Base-by-base conservation (phyloP, 176 grass and related monocot genomes). In the Cenchrus purpureus region DNA sequence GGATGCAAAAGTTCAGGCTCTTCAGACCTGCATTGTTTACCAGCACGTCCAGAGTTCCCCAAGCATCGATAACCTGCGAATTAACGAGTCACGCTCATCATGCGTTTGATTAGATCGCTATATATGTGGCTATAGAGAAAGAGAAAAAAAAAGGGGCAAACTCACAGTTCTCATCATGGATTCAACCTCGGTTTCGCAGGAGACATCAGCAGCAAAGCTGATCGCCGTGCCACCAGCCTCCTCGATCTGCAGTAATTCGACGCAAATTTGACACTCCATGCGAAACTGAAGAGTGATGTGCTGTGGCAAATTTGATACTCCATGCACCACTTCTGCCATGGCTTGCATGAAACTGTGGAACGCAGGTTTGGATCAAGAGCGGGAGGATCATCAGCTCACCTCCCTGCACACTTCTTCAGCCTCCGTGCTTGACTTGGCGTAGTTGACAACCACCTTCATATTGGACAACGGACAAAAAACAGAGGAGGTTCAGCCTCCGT, bases 351-450 rank as follows among this genome's bases (percentile, higher is more conserved):
- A 61, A 25, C 12, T 45, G 74, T 62, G 37, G 0, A 77, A n/a
- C 32, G 45, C 11, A 40, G 12, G 16, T 11, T 11, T 12, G 31
- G 57, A 59, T 59, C 17, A 11, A n/a, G 4, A 55, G n/a, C 56
- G 3, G 25, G n/a, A 15, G 31, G 20, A 12, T 3, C 32, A 37
- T 58, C 43, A 50, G 59, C 87, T 82, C 52, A 98, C 96, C 89
- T 98, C 89, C 86, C 94, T 98, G 78, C 91, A 89, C 37, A 95
- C 93, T 65, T 98, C 81, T 92, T 98, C 89, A 76, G 96, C 96
- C 88, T 95, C 96, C 65, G 84, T 94, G 40, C 87, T 77, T 61
- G 93, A 98, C 78, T 91, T 92, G 76, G 91, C 89, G 63, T 98
- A 98, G 84, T 98, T 98, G 63, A 98, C 86, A 48, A 98, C 75